Evolutionary conservation across 495 filamentous ascomycete species (phyloP), one percentile per base, ranked within the genome.

Genomic region (Neurospora intermedia): DNA sequence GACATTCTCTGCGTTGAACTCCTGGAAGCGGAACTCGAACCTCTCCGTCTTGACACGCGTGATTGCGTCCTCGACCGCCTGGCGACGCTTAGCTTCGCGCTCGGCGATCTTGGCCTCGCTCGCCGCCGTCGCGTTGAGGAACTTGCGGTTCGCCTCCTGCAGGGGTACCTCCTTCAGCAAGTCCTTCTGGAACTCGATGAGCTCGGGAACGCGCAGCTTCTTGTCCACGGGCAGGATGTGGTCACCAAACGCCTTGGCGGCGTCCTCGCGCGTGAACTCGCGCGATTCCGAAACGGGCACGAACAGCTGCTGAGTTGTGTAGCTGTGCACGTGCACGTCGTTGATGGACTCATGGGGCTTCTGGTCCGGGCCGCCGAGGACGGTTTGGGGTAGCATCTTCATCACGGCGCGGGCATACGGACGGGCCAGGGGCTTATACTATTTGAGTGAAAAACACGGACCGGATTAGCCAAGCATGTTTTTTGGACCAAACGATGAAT

Each of bases 231-330:
- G 91, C 59, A 96, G 89, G 48, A 98, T 88, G 18, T 77, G 81
- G 5, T 83, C 77, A 75, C 86, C 87, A 82, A 99, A 98, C 46
- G 92, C 93, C 75, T 91, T 90, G 45, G 91, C 96, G 9, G 96
- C 96, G 80, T 98, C 95, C 39, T 82, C 87, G 80, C 96, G 93
- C 6, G 92, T 98, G 81, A 97, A 98, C 43, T 90, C 84, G 27
- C 93, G 90, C 20, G 94, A 97, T 82, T 99, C 96, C 11, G 96
- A 91, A 69, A 91, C 89, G 5, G 96, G 96, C 80, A 93, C 88
- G 83, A 98, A 99, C 48, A 97, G 88, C 83, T 98, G 96, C 72
- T 91, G 87, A 69, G 87, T 86, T 0, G 96, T 97, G 69, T 88
- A 81, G 39, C 88, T 88, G 82, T 98, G 94, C 40, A 93, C 89